Evolutionary conservation across 78 protist genomes (phyloP).

Genomic region (Dictyostelium purpureum): DNA sequence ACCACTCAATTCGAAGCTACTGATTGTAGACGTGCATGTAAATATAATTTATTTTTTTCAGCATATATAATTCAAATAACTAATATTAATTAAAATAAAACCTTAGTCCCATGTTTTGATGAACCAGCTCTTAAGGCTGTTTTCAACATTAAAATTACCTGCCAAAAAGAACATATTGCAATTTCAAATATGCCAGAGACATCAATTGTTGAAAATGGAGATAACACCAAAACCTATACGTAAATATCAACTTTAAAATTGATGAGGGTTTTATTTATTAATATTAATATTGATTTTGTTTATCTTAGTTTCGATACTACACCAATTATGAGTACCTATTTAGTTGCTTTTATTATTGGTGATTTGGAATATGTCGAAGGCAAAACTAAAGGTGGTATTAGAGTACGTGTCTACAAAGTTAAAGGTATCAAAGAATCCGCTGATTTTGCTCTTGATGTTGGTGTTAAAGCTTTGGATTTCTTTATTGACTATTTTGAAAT

Average conservation of each 20-base stretch:
- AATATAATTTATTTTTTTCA: too few species aligned
- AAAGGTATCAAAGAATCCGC: conserved; percentile 80
- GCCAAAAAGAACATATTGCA: not conserved
- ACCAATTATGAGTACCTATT: conserved; percentile 95
- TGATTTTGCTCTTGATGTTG: conserved; percentile 89
- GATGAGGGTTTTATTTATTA: conserved; percentile 92
- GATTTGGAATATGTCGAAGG: conserved; percentile 88
- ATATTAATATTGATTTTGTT: conserved; percentile 21
- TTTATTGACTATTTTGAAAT: conserved; percentile 83
- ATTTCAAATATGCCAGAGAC: conserved; percentile 51
- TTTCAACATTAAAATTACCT: conserved; percentile 68
- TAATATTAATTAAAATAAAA: too few species aligned
- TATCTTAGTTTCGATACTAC: conserved; percentile 17
- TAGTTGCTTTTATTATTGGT: conserved; percentile 92
- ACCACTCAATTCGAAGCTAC: conserved; percentile 96
- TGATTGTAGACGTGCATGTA: conserved; percentile 90
- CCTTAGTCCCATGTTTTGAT: conserved; percentile 95
- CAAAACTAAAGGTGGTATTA: conserved; percentile 56
- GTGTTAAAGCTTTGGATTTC: conserved; percentile 50
- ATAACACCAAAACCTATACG: not conserved
- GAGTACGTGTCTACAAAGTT: conserved; percentile 89
- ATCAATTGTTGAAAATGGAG: not conserved
- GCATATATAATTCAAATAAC: too few species aligned
- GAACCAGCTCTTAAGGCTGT: conserved; percentile 94
- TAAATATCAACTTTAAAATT: conserved; percentile 70